Evolutionary conservation across 2,329 filamentous ascomycete genomes (phyloP).

Genomic region (Sporothrix schenckii): DNA sequence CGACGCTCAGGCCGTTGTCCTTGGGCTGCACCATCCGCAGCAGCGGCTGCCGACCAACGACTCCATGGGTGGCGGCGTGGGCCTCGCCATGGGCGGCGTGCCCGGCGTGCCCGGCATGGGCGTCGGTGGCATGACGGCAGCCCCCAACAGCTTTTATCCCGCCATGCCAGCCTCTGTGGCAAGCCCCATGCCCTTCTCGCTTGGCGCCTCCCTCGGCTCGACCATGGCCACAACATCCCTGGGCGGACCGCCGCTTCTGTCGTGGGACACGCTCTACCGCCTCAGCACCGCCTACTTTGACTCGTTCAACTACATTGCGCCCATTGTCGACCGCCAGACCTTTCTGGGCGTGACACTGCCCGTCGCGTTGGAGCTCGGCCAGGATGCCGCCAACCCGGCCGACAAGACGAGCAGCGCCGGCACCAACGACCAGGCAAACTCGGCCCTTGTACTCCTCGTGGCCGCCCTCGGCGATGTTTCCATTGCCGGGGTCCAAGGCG

Average conservation of each 20-base stretch:
- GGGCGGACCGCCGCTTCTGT: conserved; percentile 41
- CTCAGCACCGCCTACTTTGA: conserved; percentile 61
- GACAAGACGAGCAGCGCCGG: conserved; percentile 42
- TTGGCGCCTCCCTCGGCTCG: conserved; percentile 9
- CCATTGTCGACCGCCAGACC: conserved; percentile 59
- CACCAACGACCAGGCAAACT: conserved; percentile 54
- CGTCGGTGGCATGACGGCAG: neutral
- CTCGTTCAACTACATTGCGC: conserved; percentile 61
- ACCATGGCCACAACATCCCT: conserved; percentile 20
- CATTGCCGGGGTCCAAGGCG: conserved; percentile 53
- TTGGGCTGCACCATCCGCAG: conserved; percentile 40
- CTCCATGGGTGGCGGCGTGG: neutral
- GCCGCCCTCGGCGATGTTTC: conserved; percentile 63
- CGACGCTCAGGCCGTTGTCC: conserved; percentile 45
- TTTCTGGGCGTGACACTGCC: conserved; percentile 55
- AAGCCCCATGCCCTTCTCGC: neutral
- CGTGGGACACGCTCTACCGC: conserved; percentile 54
- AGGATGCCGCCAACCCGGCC: neutral
- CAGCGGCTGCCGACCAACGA: conserved; percentile 33
- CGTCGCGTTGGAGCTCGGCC: conserved; percentile 44
- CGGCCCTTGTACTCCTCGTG: conserved; percentile 59
- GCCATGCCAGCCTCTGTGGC: neutral
- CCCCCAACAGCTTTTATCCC: neutral
- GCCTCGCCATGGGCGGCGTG: conserved; percentile 10
- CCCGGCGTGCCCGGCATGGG: conserved; percentile 12